Percentiles rank a stretch among this genome's conserved stretches.
These are phyloP conservation scores for Paralagenidium karlingii DNA, from an alignment of 352 stramenopile species.

Conservation along the genomic window DNA sequence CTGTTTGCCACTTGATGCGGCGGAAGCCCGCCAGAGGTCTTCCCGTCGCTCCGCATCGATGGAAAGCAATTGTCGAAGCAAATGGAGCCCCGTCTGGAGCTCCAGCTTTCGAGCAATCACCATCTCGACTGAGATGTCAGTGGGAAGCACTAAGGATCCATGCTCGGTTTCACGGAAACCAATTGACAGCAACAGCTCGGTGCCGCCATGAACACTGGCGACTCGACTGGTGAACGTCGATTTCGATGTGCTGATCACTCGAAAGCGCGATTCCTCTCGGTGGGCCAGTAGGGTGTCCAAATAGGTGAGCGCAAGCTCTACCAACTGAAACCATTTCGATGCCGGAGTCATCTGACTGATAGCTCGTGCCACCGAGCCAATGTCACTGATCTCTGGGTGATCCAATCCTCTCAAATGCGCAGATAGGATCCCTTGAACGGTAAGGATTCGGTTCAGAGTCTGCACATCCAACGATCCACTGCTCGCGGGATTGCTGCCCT, in stretches of 20 bases:
- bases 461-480: too few relatives aligned
- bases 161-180: slow-evolving; percentile 46
- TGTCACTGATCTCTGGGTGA: slow-evolving; percentile 24
- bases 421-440: slow-evolving; percentile 20
- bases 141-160: slow-evolving; percentile 18
- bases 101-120: slow-evolving; percentile 28
- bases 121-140: slow-evolving; percentile 7
- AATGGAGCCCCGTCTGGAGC: slow-evolving; percentile 16
- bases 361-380: slow-evolving; percentile 30
- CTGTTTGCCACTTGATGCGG: not conserved
- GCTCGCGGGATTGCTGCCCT: too few relatives aligned
- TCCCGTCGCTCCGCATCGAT: not conserved
- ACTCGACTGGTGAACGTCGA: slow-evolving; percentile 31
- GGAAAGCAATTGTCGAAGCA: slow-evolving; percentile 1
- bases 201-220: slow-evolving; percentile 14
- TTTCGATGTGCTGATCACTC: slow-evolving; percentile 35
- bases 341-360: slow-evolving; percentile 7
- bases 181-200: slow-evolving; percentile 24
- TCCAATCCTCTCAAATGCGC: slow-evolving; percentile 32
- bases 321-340: slow-evolving; percentile 17
- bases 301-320: slow-evolving; percentile 30
- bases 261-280: slow-evolving; percentile 20
- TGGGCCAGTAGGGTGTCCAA: slow-evolving; percentile 34
- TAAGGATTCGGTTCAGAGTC: too few relatives aligned
- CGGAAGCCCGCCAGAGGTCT: not conserved